Base-by-base conservation (phyloP, 2,329 filamentous ascomycete genomes). In the Sclerotinia spermophila region DNA sequence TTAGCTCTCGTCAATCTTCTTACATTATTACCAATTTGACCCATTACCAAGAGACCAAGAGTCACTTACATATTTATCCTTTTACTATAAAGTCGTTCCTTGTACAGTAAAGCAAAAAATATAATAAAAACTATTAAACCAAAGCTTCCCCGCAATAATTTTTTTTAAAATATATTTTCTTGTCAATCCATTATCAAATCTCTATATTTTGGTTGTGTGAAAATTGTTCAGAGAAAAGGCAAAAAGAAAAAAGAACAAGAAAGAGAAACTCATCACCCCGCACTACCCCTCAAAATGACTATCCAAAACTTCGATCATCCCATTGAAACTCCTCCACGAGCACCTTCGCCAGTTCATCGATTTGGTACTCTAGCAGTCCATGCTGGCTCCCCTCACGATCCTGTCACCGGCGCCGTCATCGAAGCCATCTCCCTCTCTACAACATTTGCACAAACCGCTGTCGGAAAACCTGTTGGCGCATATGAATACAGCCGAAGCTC, bases 281-380 rank as follows among this genome's bases (percentile, higher is more conserved):
- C 21, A 19, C 7, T 68, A 59, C n/a, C 53, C 62, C 40, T 68
- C 73, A 75, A 53, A 56, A 79, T 78, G 75, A 73, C 75, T 30
- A 44, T 70, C 27, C 62, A 72, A 17, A 55, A 11, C 45, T 38
- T 51, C 33, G 83, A 85, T 74, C 84, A 86, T 76, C 83, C 87
- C 68, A 90, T 92, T 78, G 86, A 90, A 77, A 94, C 92, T 71
- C 92, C 92, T 74, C 90, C 91, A 66, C 86, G 90, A 74, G 88
- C 90, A 62, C 87, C 90, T 51, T 90, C 92, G 59, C 92, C 93
- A 74, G 86, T 90, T 71, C 90, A 93, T 81, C 86, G 88, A 74
- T 98, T 99, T 82, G 96, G 93, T 73, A 99, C 96, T 62, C 87
- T 96, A 73, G 96, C 96, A 71, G 96, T 99, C 30, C 96, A 99